A percentile compares a stretch with the other conserved stretches of the same genome.
Conservation (phyloP, 78 protist species). For the Dictyostelium citrinum region DNA sequence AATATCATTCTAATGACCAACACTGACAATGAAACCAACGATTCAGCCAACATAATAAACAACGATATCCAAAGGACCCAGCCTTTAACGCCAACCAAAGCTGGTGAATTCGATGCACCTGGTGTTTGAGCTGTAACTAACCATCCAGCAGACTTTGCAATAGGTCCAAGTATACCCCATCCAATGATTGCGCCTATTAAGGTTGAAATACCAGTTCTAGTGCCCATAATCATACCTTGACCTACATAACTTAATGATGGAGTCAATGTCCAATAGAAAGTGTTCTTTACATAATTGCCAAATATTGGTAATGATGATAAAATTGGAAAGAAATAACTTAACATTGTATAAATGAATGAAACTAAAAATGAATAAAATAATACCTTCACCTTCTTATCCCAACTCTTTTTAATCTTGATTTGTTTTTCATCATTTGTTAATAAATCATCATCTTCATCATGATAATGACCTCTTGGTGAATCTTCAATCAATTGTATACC, state of each 20-base stretch:
- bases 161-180: constrained; percentile 88
- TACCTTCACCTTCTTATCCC: constrained; percentile 48
- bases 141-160: constrained; percentile 78
- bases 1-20: not conserved
- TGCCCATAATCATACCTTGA: constrained; percentile 93
- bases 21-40: constrained; percentile 57
- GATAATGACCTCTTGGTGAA: not conserved
- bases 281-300: constrained; percentile 38
- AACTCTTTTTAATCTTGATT: not conserved
- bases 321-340: constrained; percentile 80
- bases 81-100: constrained; percentile 45
- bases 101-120: not conserved
- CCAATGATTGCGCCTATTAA: constrained; percentile 80
- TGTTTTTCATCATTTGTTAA: not conserved
- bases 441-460: not conserved
- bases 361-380: constrained; percentile 68
- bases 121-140: not conserved
- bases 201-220: constrained; percentile 74
- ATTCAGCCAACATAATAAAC: constrained; percentile 83
- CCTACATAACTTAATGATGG: constrained; percentile 83
- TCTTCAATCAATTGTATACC: not conserved
- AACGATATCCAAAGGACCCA: constrained; percentile 89
- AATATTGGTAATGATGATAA: constrained; percentile 77
- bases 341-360: constrained; percentile 74
- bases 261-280: constrained; percentile 84